These are phyloP conservation scores for Ophiostoma piceae DNA, from an alignment of 2,329 filamentous ascomycete species.

Conservation along the genomic window DNA sequence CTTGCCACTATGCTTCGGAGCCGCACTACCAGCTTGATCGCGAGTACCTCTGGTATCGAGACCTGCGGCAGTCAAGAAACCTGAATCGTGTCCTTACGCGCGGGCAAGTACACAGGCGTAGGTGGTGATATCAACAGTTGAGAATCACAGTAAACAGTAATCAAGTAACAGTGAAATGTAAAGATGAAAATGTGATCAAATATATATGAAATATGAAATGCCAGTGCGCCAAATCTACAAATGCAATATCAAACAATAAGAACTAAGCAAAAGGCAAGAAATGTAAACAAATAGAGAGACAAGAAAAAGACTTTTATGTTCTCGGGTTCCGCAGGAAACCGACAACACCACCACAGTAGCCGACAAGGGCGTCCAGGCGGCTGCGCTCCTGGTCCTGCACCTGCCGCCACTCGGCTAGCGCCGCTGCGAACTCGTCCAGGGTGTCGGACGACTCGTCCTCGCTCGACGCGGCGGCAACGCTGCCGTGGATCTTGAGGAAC, in stretches of 20 bases:
- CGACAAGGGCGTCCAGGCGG: conserved; percentile 69
- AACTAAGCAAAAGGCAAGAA: neutral
- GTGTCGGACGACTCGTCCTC: conserved; percentile 27
- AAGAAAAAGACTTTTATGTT: conserved; percentile 36
- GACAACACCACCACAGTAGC: conserved; percentile 82
- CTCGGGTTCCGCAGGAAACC: conserved; percentile 66
- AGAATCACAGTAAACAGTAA: no score
- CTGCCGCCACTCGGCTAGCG: conserved; percentile 63
- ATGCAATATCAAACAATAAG: neutral
- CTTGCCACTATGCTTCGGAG: neutral
- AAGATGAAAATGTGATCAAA: neutral
- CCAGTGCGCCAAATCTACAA: conserved; percentile 6
- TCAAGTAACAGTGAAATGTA: no score
- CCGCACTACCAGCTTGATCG: neutral
- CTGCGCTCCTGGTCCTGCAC: conserved; percentile 67
- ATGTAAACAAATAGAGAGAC: neutral
- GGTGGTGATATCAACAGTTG: no score
- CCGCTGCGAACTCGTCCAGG: conserved; percentile 30
- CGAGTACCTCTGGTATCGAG: no score
- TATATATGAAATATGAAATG: neutral
- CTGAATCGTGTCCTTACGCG: neutral
- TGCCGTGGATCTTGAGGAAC: conserved; percentile 69
- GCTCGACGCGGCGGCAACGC: conserved; percentile 9
- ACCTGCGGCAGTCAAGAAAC: no score
- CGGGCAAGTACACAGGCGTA: neutral